Evolutionary conservation across 2,329 filamentous ascomycete genomes (phyloP), one percentile per base, ranked within the genome.

Genomic region (Decorospora gaudefroyi): DNA sequence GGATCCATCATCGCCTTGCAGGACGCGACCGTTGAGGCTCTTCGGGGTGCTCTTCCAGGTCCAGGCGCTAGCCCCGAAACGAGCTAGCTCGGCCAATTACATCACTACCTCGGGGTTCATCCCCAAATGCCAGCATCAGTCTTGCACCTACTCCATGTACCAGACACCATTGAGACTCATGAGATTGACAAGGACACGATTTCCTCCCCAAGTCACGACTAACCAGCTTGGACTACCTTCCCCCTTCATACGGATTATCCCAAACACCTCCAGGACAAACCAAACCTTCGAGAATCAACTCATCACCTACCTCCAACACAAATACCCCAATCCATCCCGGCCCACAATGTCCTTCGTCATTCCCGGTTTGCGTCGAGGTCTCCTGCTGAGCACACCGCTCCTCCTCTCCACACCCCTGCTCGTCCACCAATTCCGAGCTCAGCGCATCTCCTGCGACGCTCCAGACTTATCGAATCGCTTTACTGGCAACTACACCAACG

Each of bases 291-390:
- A 60, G 36, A 37, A 47, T 16, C 57, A 55, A 29, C 46, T 63
- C 5, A 38, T 34, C 8, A 35, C 39, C 8, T 61, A 58, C 46
- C 49, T 62, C 27, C 54, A 53, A 10, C 48, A 56, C 11, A 50
- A 57, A 29, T 43, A 53, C 19, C 31, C 32, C 13, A n/a, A n/a
- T n/a, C n/a, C n/a, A n/a, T 19, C 43, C 16, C 32, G 34, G 6
- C 5, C 17, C 15, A 62, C 45, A 25, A 74, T 75, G 72, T 61
- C 72, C 1, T 70, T 68, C 52, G 46, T 71, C 25, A 57, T 72
- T 31, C 67, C 74, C 37, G 67, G 69, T 28, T 67, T 72, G 18
- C 67, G 68, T 35, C 61, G 72, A 48, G 60, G 68, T 49, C 59
- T 71, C 46, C 51, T 68, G 40, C 55, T 68, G 25, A 56, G 65